These are phyloP conservation scores for Paecilomyces niveus DNA, from an alignment of 2,329 filamentous ascomycete genomes.

Conservation along the genomic window DNA sequence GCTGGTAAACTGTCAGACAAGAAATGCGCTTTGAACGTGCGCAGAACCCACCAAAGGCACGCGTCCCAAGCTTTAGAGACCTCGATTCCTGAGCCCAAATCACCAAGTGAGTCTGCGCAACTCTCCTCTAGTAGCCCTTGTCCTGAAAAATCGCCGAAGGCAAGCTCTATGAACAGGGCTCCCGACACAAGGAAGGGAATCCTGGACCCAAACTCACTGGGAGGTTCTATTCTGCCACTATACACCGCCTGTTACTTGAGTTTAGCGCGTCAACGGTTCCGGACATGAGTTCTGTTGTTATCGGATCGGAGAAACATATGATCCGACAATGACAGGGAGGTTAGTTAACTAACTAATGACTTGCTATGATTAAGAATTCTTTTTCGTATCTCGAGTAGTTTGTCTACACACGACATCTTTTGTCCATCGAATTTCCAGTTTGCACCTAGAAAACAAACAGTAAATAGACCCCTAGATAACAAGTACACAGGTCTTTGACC, in stretches of 20 bases:
- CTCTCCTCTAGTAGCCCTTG: constrained; percentile 6
- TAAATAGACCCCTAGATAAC: neutral
- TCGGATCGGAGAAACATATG: neutral
- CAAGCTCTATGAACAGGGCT: neutral
- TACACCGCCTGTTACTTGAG: constrained; percentile 16
- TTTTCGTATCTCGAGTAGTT: too few relatives aligned
- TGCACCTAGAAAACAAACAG: neutral
- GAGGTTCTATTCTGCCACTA: constrained; percentile 19
- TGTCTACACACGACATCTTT: neutral
- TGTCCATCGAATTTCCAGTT: neutral
- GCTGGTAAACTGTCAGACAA: neutral
- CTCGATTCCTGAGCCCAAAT: constrained; percentile 4
- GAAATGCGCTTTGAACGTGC: neutral
- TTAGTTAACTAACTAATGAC: too few relatives aligned
- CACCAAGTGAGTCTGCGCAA: neutral
- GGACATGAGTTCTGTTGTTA: neutral
- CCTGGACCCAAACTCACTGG: constrained; percentile 11
- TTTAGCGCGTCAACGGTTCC: neutral
- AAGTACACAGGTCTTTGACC: neutral
- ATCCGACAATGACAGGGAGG: too few relatives aligned
- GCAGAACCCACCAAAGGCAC: constrained; percentile 7
- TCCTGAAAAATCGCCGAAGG: constrained; percentile 1
- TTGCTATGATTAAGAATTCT: too few relatives aligned
- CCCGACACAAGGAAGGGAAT: neutral
- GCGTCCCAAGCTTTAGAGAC: constrained; percentile 8